Evolutionary conservation across 2,329 filamentous ascomycete species (phyloP).

Genomic region (Fusarium tuaranense): DNA sequence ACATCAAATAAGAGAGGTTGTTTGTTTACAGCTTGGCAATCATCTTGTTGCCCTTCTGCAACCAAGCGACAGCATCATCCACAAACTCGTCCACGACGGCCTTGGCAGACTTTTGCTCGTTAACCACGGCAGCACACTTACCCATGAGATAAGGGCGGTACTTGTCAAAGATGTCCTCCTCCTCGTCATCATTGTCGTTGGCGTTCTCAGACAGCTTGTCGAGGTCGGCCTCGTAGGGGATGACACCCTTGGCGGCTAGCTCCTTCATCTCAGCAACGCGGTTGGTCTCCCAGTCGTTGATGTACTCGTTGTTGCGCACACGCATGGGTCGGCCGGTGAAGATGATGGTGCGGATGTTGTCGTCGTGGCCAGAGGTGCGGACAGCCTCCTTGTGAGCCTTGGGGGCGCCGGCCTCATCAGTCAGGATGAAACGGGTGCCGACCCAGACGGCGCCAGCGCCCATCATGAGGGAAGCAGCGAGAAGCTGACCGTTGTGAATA

Average conservation of each 20-base stretch:
- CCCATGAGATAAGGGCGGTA: constrained; percentile 95
- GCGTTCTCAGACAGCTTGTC: constrained; percentile 78
- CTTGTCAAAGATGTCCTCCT: constrained; percentile 91
- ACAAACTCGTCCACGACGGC: constrained; percentile 96
- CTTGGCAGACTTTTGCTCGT: constrained; percentile 92
- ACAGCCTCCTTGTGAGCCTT: constrained; percentile 96
- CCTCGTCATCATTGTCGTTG: constrained; percentile 76
- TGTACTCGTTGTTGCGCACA: constrained; percentile 94
- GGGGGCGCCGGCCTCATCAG: constrained; percentile 93
- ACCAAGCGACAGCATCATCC: constrained; percentile 77
- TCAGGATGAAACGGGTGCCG: constrained; percentile 94
- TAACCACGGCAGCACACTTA: constrained; percentile 93
- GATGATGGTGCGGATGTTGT: constrained; percentile 97
- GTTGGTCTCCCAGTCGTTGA: constrained; percentile 96
- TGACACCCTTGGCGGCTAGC: constrained; percentile 86
- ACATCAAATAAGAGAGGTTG: no score
- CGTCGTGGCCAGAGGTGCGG: constrained; percentile 89
- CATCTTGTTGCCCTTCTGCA: constrained; percentile 76
- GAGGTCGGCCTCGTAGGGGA: constrained; percentile 94
- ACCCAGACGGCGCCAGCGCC: constrained; percentile 96
- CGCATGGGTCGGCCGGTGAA: constrained; percentile 97
- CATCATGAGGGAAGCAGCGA: constrained; percentile 92
- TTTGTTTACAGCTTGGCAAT: constrained; percentile 76
- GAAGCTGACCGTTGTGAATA: constrained; percentile 90
- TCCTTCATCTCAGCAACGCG: constrained; percentile 91